phyloP scores from a whole-genome alignment of 176 grass and related monocot genomes.

The Microstegium vimineum region DNA sequence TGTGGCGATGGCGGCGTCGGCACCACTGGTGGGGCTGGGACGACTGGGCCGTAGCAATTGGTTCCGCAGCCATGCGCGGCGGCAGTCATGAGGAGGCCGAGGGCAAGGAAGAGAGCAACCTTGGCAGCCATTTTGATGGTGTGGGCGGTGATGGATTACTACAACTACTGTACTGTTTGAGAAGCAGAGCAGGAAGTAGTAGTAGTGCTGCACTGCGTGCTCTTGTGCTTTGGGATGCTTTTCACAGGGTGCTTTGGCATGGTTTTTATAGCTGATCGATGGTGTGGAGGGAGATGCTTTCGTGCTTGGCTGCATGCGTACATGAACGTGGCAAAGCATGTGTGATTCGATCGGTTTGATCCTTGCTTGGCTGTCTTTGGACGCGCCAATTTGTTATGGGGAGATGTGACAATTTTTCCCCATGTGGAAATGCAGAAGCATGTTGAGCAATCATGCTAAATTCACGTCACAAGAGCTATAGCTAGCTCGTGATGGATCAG shows the following conservation, averaged over 20 bases:
- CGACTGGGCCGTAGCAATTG: neutral
- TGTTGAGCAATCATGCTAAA: conserved; percentile 3
- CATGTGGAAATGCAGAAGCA: conserved; percentile 1
- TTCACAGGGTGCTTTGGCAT: too few relatives aligned
- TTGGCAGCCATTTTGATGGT: conserved; percentile 9
- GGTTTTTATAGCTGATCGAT: neutral
- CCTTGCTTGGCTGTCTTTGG: neutral
- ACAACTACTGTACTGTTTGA: too few relatives aligned
- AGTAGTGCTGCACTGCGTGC: neutral
- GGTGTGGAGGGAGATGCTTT: neutral
- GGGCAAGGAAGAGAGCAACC: neutral
- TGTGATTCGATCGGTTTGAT: too few relatives aligned
- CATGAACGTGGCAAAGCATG: neutral
- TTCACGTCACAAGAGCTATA: neutral
- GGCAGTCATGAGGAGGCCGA: conserved; percentile 11
- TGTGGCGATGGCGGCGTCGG: neutral
- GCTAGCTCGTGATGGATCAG: neutral
- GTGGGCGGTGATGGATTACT: too few relatives aligned
- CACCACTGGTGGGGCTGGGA: neutral
- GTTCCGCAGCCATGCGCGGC: neutral
- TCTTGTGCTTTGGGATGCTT: neutral
- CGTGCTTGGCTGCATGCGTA: neutral
- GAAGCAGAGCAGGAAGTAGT: too few relatives aligned
- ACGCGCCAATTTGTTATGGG: neutral
- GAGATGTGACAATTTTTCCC: neutral